Evolutionary conservation across 2,329 filamentous ascomycete genomes (phyloP).

Genomic region (Aureobasidium sp.): DNA sequence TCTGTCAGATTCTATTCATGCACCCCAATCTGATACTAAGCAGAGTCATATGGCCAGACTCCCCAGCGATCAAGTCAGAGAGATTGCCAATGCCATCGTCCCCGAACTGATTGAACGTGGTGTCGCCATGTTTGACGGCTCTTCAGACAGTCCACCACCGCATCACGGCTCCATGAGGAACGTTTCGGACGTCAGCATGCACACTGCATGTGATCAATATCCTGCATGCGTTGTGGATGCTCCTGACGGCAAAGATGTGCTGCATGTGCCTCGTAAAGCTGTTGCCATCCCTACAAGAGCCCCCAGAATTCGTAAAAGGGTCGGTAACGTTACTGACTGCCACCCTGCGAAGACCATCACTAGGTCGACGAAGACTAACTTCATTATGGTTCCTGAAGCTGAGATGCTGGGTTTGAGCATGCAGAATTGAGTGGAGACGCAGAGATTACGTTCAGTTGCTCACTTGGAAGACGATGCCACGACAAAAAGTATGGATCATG

Average conservation of each 20-base stretch:
- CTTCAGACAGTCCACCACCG: neutral
- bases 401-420: neutral
- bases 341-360: neutral
- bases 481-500: neutral
- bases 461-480: neutral
- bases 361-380: neutral
- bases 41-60: slow-evolving; percentile 10
- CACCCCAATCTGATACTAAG: neutral
- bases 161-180: neutral
- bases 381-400: neutral
- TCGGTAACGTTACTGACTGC: neutral
- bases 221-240: slow-evolving; percentile 24
- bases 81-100: slow-evolving; percentile 19
- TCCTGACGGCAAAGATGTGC: slow-evolving; percentile 1
- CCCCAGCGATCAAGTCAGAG: slow-evolving; percentile 22
- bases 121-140: neutral
- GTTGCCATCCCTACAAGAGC: neutral
- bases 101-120: neutral
- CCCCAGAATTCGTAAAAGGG: neutral
- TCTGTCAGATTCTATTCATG: neutral
- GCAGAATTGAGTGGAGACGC: neutral
- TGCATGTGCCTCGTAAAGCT: neutral
- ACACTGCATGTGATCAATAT: slow-evolving; percentile 21
- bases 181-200: slow-evolving; percentile 27
- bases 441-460: neutral